Base-by-base conservation (phyloP, 139 green algal species). In the Volvox africanus region DNA sequence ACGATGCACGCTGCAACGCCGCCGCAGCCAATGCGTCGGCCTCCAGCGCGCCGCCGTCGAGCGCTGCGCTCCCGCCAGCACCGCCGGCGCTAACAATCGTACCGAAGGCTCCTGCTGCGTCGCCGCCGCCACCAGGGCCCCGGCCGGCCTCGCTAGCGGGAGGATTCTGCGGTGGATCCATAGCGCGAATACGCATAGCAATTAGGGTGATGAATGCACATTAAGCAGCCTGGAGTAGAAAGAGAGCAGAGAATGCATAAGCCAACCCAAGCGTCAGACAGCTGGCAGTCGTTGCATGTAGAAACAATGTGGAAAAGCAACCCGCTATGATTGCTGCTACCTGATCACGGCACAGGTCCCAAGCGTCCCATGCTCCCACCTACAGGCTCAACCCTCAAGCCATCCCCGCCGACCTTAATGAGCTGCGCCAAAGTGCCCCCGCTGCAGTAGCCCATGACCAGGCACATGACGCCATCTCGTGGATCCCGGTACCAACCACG, bases 401-500 rank as follows among this genome's bases (percentile, higher is more conserved):
- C 21, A 24, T 24, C 65, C 75, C 13, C 61, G 1, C 86, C 62
- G 50, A 93, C 94, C 90, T 94, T 96, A 62, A 96, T 92, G 37
- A 95, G 69, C 20, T 76, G 62, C 2, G 87, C 89, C 50, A 96
- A 91, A 0, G 94, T 94, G 71, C 94, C 94, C 0, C 94, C 94
- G 61, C 93, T 89, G 88, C 93, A 95, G 76, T 87, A 93, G 37
- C 89, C 92, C 93, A 96, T 93, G 50, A 95, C 81, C 88, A 96
- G 90, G 91, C 94, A 96, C 80, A 95, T 75, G 24, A 93, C 19
- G 69, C 88, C 80, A 20, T 91, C 82, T 22, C 78, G 61, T 20
- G 75, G 62, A 65, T 92, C 89, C 36, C 81, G 67, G 76, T 93
- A 96, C 92, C 92, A 95, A 75, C 94, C 94, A 13, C 90, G 90